Evolutionary conservation across 257 asterid genomes (phyloP).

Genomic region (Voacanga thouarsii): DNA sequence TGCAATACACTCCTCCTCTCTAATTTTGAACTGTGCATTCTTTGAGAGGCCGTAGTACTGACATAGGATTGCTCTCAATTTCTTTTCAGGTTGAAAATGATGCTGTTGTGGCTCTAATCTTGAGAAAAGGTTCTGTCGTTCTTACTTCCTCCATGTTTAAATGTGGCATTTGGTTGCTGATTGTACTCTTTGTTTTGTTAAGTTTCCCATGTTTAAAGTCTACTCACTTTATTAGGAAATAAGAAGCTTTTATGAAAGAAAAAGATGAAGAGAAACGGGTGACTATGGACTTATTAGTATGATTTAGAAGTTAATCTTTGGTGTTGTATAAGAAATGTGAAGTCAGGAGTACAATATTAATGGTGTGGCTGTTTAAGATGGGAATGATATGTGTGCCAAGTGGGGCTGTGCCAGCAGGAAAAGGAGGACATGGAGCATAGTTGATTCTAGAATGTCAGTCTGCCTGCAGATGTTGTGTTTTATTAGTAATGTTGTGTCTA

Average conservation of each 20-base stretch:
- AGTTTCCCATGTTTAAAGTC: background rate
- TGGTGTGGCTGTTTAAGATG: background rate
- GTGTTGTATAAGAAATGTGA: background rate
- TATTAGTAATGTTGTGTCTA: background rate
- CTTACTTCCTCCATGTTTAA: slow-evolving; percentile 4
- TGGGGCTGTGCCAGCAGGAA: background rate
- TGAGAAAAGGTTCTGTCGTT: slow-evolving; percentile 73
- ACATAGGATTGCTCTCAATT: background rate
- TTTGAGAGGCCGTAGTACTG: slow-evolving; percentile 6
- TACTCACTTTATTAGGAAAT: background rate
- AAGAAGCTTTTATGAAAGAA: background rate
- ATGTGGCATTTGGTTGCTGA: background rate
- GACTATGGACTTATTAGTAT: background rate
- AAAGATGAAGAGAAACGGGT: background rate
- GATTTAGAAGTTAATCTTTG: background rate
- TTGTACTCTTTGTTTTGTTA: background rate
- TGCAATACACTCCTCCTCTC: too few species aligned
- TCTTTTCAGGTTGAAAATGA: slow-evolving; percentile 83
- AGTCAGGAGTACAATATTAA: background rate
- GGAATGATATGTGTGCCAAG: background rate
- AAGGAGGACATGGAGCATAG: background rate
- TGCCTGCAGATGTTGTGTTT: background rate
- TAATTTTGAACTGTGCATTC: background rate
- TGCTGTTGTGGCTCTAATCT: slow-evolving; percentile 72
- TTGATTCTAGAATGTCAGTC: background rate